phyloP scores from a whole-genome alignment of 2,329 filamentous ascomycete species.

The Graphilbum fragrans region DNA sequence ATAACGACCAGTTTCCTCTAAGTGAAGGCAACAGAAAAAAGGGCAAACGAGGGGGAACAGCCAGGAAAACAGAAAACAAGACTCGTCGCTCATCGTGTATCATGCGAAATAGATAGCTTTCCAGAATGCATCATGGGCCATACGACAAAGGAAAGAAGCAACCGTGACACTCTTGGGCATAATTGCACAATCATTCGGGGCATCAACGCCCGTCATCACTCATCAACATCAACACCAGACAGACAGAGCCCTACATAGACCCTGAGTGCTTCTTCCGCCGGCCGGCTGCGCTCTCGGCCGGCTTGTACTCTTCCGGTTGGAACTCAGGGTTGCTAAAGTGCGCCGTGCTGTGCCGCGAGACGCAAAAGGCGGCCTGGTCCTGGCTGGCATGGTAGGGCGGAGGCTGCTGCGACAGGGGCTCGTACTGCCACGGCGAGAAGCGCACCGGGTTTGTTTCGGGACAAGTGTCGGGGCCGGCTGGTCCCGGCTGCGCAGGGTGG shows the following conservation, averaged over 20 bases:
- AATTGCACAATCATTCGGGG: no score
- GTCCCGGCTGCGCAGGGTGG: no score
- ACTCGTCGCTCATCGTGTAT: no score
- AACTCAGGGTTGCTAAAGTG: constrained; percentile 56
- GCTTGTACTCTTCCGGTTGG: constrained; percentile 40
- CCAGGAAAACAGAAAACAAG: no score
- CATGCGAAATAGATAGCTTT: no score
- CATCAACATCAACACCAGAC: background rate
- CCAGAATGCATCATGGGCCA: no score
- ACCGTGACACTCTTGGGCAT: no score
- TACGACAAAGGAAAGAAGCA: no score
- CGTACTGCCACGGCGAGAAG: constrained; percentile 42
- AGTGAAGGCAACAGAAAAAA: constrained; percentile 12
- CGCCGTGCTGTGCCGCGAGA: constrained; percentile 53
- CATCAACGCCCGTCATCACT: no score
- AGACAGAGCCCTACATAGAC: constrained; percentile 7
- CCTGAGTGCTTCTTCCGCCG: background rate
- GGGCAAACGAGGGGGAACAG: background rate
- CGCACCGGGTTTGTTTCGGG: constrained; percentile 27
- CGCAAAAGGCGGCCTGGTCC: constrained; percentile 42
- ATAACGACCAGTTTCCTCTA: no score
- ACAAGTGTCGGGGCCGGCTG: constrained; percentile 6
- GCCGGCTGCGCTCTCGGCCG: constrained; percentile 10
- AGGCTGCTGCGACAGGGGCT: no score
- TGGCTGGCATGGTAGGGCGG: constrained; percentile 2